Evolutionary conservation across 2,329 filamentous ascomycete genomes (phyloP).

Genomic region (Paracamarosporium sp.): DNA sequence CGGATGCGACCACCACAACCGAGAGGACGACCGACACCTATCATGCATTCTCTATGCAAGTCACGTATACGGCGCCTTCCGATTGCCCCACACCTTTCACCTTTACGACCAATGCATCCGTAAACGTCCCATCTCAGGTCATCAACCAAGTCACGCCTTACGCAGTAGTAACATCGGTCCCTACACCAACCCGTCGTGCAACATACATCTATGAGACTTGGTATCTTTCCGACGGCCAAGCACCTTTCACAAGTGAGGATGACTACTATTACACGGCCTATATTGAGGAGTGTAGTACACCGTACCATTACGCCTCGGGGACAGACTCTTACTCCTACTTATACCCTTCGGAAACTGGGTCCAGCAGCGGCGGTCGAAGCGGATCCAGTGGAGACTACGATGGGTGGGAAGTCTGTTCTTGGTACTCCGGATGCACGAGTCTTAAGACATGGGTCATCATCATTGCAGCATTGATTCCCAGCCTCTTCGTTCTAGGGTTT

Average conservation of each 20-base stretch:
- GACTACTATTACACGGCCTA: conserved; percentile 35
- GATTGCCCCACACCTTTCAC: conserved; percentile 32
- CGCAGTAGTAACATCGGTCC: conserved; percentile 19
- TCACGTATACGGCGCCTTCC: conserved; percentile 38
- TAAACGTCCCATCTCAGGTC: conserved; percentile 31
- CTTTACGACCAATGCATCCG: conserved; percentile 11
- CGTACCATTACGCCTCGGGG: neutral
- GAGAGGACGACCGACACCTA: conserved; percentile 12
- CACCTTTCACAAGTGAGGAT: conserved; percentile 26
- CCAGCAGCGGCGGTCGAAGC: conserved; percentile 10
- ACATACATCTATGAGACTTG: conserved; percentile 25
- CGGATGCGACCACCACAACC: conserved; percentile 6
- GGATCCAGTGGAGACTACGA: conserved; percentile 11
- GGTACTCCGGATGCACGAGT: conserved; percentile 22
- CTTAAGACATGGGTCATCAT: conserved; percentile 36
- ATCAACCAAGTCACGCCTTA: conserved; percentile 28
- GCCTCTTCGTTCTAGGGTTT: conserved; percentile 40
- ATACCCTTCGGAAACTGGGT: neutral
- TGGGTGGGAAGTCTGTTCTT: conserved; percentile 8
- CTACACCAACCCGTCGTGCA: conserved; percentile 11
- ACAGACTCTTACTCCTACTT: neutral
- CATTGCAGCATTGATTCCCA: conserved; percentile 32
- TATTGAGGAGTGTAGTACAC: conserved; percentile 30
- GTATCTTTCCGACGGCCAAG: conserved; percentile 32
- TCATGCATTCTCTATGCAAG: conserved; percentile 33